A percentile compares a stretch with the other conserved stretches of the same genome.
Conservation (phyloP, 176 grass and related monocot species). For the Bothriochloa decipiens region DNA sequence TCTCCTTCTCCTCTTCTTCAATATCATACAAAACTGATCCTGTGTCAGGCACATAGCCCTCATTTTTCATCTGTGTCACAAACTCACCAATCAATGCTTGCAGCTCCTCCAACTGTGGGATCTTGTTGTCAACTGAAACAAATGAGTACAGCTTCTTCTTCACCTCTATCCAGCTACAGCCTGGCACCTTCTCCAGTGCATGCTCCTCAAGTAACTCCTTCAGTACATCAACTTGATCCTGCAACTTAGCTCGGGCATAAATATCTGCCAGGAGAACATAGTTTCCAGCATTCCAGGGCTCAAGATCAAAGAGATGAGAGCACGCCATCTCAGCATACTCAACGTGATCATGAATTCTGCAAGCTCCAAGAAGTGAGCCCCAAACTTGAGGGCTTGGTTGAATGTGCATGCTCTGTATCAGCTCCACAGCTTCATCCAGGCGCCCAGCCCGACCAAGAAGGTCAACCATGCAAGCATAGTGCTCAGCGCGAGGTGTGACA, state of each 20-base stretch:
- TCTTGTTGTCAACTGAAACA: slow-evolving; percentile 77
- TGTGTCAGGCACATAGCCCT: slow-evolving; percentile 77
- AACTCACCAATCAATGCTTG: slow-evolving; percentile 62
- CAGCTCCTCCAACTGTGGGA: slow-evolving; percentile 60
- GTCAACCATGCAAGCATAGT: slow-evolving; percentile 80
- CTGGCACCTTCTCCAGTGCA: slow-evolving; percentile 66
- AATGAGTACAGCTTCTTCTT: slow-evolving; percentile 74
- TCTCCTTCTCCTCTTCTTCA: slow-evolving; percentile 76
- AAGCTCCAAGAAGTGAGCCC: slow-evolving; percentile 86
- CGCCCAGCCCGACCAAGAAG: slow-evolving; percentile 72
- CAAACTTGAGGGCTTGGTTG: slow-evolving; percentile 68
- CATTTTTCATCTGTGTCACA: slow-evolving; percentile 63
- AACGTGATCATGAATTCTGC: slow-evolving; percentile 72
- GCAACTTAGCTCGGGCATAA: slow-evolving; percentile 71
- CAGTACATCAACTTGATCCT: slow-evolving; percentile 60
- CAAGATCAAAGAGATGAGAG: slow-evolving; percentile 75
- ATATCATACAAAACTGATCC: slow-evolving; percentile 74
- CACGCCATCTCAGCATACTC: slow-evolving; percentile 85
- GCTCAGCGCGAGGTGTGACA: slow-evolving; percentile 60
- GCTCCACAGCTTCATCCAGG: slow-evolving; percentile 63
- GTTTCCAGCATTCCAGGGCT: slow-evolving; percentile 87
- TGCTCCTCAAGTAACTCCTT: slow-evolving; percentile 75
- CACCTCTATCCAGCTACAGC: slow-evolving; percentile 95
- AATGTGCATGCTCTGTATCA: slow-evolving; percentile 64
- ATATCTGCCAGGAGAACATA: slow-evolving; percentile 92